phyloP scores from a whole-genome alignment of 2,329 filamentous ascomycete species.

The Cordyceps cicadae region DNA sequence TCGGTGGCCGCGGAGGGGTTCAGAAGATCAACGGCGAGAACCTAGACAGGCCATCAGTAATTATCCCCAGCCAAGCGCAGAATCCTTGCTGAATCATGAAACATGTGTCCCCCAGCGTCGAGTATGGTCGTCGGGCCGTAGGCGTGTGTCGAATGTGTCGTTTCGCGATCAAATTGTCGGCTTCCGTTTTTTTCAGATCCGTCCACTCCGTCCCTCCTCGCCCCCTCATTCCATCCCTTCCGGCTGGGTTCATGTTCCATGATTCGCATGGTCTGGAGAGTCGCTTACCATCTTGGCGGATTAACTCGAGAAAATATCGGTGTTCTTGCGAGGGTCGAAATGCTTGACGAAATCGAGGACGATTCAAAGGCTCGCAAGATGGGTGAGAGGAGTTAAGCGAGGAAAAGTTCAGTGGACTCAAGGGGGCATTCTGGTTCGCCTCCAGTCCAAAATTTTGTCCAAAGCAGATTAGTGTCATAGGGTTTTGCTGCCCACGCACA shows the following conservation, averaged over 20 bases:
- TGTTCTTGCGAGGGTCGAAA: conserved; percentile 40
- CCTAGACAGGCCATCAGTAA: conserved; percentile 46
- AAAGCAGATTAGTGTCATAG: conserved; percentile 31
- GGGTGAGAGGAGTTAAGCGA: conserved; percentile 37
- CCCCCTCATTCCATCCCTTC: background rate
- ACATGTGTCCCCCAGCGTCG: conserved; percentile 5
- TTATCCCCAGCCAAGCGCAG: conserved; percentile 27
- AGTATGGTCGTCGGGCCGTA: conserved; percentile 1
- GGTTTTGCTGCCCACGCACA: conserved; percentile 29
- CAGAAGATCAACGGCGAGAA: conserved; percentile 99
- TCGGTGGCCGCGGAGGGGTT: conserved; percentile 97
- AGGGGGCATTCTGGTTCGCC: conserved; percentile 27
- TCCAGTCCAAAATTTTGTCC: conserved; percentile 31
- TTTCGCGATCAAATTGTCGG: background rate
- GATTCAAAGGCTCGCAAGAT: conserved; percentile 47
- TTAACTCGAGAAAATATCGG: conserved; percentile 36
- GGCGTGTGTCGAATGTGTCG: background rate
- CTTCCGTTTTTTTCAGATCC: background rate
- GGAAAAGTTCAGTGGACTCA: conserved; percentile 41
- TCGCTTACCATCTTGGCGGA: conserved; percentile 63
- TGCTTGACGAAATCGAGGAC: conserved; percentile 47
- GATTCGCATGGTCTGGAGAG: conserved; percentile 16
- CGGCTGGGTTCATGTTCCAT: conserved; percentile 1
- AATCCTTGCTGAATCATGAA: conserved; percentile 5
- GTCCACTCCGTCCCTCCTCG: background rate